Evolutionary conservation across 805 yeast species (phyloP).

Genomic region (Maudiozyma bulderi): DNA sequence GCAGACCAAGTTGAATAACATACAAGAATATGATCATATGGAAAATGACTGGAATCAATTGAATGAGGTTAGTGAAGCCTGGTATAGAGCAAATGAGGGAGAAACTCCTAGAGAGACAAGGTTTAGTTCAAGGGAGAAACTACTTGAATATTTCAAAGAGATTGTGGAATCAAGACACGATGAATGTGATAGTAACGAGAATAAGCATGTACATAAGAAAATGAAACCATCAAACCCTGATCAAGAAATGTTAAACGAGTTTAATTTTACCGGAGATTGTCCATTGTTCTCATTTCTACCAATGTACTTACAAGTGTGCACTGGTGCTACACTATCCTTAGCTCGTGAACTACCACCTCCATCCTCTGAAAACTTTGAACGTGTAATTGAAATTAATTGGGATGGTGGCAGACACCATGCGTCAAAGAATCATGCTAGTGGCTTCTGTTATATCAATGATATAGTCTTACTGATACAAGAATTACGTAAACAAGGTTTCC

Average conservation of each 20-base stretch:
- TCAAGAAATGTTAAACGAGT: slow-evolving; percentile 10
- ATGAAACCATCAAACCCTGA: background rate
- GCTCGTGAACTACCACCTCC: slow-evolving; percentile 23
- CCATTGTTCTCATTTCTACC: slow-evolving; percentile 47
- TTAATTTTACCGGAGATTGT: slow-evolving; percentile 54
- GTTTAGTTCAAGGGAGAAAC: slow-evolving; percentile 7
- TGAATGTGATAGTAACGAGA: background rate
- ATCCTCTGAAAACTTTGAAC: slow-evolving; percentile 7
- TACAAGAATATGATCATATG: slow-evolving; percentile 12
- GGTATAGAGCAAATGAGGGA: slow-evolving; percentile 3
- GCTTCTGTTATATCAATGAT: slow-evolving; percentile 69
- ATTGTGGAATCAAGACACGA: background rate
- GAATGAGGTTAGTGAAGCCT: slow-evolving; percentile 8
- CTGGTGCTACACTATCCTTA: slow-evolving; percentile 50
- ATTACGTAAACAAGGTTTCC: slow-evolving; percentile 37
- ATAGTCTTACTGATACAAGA: slow-evolving; percentile 46
- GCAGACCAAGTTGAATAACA: slow-evolving; percentile 12
- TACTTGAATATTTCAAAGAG: slow-evolving; percentile 9
- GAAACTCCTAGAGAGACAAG: background rate
- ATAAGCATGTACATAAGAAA: background rate
- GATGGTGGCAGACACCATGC: slow-evolving; percentile 76
- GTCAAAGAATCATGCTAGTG: slow-evolving; percentile 43
- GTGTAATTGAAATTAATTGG: slow-evolving; percentile 52
- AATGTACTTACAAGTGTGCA: slow-evolving; percentile 39
- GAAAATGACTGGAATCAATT: slow-evolving; percentile 11